phyloP scores from a whole-genome alignment of 768 basidiomycete species.

The Lactarius psammicola region DNA sequence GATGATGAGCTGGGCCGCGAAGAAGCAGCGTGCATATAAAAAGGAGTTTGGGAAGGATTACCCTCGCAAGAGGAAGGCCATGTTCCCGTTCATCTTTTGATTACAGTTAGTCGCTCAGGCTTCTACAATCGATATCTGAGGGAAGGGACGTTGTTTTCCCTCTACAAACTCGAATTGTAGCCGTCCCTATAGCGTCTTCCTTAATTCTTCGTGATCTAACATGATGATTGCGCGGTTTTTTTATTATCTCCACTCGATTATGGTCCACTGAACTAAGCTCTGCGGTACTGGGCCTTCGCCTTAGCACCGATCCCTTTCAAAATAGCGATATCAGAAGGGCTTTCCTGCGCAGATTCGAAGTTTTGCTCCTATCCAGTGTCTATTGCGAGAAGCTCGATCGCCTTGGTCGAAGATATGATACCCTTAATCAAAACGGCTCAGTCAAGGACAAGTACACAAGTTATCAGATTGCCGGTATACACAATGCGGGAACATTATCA shows the following conservation, averaged over 20 bases:
- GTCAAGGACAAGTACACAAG: not conserved
- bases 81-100: constrained; percentile 72
- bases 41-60: constrained; percentile 92
- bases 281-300: no score
- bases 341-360: not conserved
- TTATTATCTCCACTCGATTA: no score
- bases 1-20: constrained; percentile 86
- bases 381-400: not conserved
- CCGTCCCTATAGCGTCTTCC: not conserved
- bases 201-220: not conserved
- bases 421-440: not conserved
- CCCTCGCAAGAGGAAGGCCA: constrained; percentile 67
- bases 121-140: not conserved
- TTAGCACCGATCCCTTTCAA: no score
- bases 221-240: not conserved
- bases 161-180: not conserved
- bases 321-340: no score
- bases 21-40: constrained; percentile 88
- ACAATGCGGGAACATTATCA: not conserved
- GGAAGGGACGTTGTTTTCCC: not conserved
- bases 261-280: no score
- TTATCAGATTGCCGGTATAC: no score
- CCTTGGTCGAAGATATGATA: not conserved
- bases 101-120: no score
- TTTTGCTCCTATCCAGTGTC: not conserved